Percentiles rank a stretch among this genome's conserved stretches.
Conservation (phyloP, 139 green algal genomes). For the Deuterostichococcus epilithicus region DNA sequence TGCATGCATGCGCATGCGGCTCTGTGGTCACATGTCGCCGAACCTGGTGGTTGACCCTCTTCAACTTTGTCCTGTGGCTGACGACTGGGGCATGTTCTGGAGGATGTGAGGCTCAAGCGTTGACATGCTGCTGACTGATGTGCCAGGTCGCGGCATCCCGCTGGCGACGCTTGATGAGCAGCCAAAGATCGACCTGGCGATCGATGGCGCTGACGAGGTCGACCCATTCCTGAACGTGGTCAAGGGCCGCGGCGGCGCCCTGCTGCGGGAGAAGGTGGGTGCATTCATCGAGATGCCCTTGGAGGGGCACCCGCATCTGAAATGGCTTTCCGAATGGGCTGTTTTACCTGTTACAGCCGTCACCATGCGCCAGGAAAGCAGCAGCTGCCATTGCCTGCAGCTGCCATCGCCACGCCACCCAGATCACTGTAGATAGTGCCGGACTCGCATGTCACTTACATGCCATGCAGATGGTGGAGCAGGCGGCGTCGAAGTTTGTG, state of each 20-base stretch:
- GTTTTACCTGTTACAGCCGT: not conserved
- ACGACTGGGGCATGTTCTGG: not conserved
- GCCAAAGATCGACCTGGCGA: constrained; percentile 93
- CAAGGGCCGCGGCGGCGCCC: constrained; percentile 94
- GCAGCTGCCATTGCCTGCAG: too few relatives aligned
- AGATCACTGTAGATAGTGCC: too few relatives aligned
- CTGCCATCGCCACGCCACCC: too few relatives aligned
- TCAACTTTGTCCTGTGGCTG: not conserved
- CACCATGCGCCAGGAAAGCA: not conserved
- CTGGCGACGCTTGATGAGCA: constrained; percentile 94
- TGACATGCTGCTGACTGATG: not conserved
- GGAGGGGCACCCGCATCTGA: too few relatives aligned
- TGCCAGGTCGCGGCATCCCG: constrained; percentile 83
- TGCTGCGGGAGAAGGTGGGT: constrained; percentile 92
- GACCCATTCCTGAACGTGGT: constrained; percentile 96
- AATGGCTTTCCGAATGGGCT: too few relatives aligned
- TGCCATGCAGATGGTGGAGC: constrained; percentile 89
- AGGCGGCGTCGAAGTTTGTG: constrained; percentile 89
- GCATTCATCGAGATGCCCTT: constrained; percentile 1
- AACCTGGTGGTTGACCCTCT: too few relatives aligned
- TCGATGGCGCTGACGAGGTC: constrained; percentile 97
- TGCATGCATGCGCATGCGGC: not conserved
- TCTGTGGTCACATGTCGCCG: not conserved
- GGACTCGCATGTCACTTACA: too few relatives aligned
- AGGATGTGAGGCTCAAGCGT: not conserved